Evolutionary conservation across 352 stramenopile species (phyloP), one percentile per base, ranked within the genome.

Genomic region (Phytophthora fragariae): DNA sequence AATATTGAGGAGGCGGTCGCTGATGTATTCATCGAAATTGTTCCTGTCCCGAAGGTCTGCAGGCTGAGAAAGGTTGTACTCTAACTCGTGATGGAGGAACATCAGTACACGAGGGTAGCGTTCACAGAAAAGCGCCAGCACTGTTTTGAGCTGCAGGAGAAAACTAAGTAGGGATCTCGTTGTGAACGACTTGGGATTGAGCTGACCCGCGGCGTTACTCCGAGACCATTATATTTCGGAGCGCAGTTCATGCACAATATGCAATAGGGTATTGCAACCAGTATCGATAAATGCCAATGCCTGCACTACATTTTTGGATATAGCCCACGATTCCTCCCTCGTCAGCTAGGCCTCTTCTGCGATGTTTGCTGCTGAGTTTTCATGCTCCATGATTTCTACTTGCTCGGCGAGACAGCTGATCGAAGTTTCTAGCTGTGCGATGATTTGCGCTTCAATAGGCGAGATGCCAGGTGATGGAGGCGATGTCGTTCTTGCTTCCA

Each of bases 361-460:
- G 41, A 50, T 37, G 39, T 39, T 5, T 68, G n/a, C 7, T 65
- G 37, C 24, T 68, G 24, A 27, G 39, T 81, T 80, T 33, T 84
- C 70, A 21, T 77, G 70, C 56, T 81, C 71, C 47, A 88, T 78
- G 27, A 77, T 64, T 49, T 83, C 73, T 8, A 88, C 76, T 65
- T 88, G 81, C 27, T 86, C 76, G 2, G 81, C 70, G 24, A 88
- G 74, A 2, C 65, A 74, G 41, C 56, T 84, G 49, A 88, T 88
- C 17, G 81, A 83, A 5, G 79, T 75, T 68, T 86, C 81, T 21
- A 88, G 70, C 19, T 83, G 73, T 6, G 69, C 76, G 49, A 88
- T 86, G 39, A 88, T 84, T 62, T 82, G 61, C 8, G 75, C 81
- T 63, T 88, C 81, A 35, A 82, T 73, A 37, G 63, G 29, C 33